phyloP scores from a whole-genome alignment of 305 asterid genomes.

The Galium porrigens region DNA sequence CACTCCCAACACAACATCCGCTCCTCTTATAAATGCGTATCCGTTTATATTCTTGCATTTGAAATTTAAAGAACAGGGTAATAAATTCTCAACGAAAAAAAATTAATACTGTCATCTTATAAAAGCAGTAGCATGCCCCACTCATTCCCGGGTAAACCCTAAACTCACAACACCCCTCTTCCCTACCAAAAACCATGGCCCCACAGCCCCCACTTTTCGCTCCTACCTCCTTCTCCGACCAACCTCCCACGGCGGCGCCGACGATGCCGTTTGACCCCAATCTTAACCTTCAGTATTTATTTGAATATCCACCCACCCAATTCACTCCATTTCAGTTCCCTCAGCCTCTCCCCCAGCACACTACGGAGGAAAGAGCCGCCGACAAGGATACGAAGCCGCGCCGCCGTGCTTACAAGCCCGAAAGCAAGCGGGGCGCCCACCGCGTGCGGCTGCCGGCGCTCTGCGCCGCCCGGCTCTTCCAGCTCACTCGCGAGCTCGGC shows the following conservation, averaged over 20 bases:
- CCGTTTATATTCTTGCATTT: background rate
- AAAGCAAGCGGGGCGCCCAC: slow-evolving; percentile 8
- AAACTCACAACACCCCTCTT: slow-evolving; percentile 1
- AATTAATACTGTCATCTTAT: background rate
- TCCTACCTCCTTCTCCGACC: background rate
- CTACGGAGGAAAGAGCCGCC: background rate
- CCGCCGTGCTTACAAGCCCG: background rate
- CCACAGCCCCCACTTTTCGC: slow-evolving; percentile 8
- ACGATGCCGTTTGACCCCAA: background rate
- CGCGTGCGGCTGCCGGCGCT: slow-evolving; percentile 22
- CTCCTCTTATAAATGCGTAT: background rate
- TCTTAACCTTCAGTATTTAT: too few relatives aligned
- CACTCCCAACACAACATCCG: too few relatives aligned
- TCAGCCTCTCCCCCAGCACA: slow-evolving; percentile 1
- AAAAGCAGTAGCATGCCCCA: background rate
- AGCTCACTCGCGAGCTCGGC: slow-evolving; percentile 24
- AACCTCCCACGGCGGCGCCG: background rate
- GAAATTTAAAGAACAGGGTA: background rate
- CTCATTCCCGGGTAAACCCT: slow-evolving; percentile 12
- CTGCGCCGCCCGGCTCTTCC: slow-evolving; percentile 23
- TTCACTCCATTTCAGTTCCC: background rate
- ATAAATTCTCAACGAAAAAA: background rate
- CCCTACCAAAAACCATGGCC: slow-evolving; percentile 6
- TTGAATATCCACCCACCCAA: background rate
- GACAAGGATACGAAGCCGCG: background rate